Evolutionary conservation across 768 basidiomycete species (phyloP).

Genomic region (Kwoniella shandongensis): DNA sequence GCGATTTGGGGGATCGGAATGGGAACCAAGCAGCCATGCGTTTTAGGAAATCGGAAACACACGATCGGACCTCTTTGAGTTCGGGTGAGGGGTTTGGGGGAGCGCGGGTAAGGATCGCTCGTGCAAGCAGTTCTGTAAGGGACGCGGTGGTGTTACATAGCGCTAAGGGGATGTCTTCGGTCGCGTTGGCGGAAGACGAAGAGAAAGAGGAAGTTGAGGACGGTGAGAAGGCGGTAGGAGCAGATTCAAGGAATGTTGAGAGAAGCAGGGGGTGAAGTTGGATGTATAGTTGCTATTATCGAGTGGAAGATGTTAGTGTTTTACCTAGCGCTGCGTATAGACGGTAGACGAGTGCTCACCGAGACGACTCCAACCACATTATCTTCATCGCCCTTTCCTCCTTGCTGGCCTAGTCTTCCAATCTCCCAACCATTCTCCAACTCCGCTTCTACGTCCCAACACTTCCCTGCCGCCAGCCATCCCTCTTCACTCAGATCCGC

Average conservation of each 20-base stretch:
- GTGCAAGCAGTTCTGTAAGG: constrained; percentile 37
- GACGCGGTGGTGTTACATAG: constrained; percentile 45
- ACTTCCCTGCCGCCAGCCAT: constrained; percentile 9
- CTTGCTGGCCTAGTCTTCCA: constrained; percentile 27
- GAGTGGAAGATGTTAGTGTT: not conserved
- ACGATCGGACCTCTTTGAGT: constrained; percentile 23
- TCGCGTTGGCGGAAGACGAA: constrained; percentile 1
- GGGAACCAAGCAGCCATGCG: constrained; percentile 86
- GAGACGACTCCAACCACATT: constrained; percentile 28
- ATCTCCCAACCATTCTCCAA: constrained; percentile 29
- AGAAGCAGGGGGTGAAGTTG: constrained; percentile 76
- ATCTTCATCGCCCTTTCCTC: constrained; percentile 13
- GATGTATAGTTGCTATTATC: constrained; percentile 59
- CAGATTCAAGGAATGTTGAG: constrained; percentile 82
- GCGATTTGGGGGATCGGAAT: constrained; percentile 54
- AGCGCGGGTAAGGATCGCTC: constrained; percentile 23
- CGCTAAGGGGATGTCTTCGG: constrained; percentile 33
- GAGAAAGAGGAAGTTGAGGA: constrained; percentile 33
- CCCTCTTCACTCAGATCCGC: constrained; percentile 20
- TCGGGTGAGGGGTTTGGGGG: constrained; percentile 3
- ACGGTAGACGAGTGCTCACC: constrained; percentile 23
- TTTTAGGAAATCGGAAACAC: constrained; percentile 58
- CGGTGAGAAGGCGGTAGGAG: constrained; percentile 76
- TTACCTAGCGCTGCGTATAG: not conserved
- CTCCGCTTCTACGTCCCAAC: constrained; percentile 15